These are phyloP conservation scores for Diaporthe batatas DNA, from an alignment of 2,329 filamentous ascomycete genomes.

Conservation along the genomic window DNA sequence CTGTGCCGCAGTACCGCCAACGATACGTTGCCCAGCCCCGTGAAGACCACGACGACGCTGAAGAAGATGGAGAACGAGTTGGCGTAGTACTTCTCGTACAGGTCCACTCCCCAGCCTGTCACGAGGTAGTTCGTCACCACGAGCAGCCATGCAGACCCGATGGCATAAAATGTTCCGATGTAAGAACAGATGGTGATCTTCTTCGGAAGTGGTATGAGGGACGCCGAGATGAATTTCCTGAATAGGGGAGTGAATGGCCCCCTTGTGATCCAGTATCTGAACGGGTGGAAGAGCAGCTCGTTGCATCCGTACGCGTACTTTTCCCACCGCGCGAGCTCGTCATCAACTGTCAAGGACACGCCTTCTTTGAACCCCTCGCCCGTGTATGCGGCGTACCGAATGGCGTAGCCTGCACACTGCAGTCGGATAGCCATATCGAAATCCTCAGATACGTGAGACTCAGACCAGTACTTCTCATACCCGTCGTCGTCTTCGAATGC, in stretches of 20 bases:
- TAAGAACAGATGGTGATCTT: slow-evolving; percentile 65
- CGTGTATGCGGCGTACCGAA: slow-evolving; percentile 78
- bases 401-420: slow-evolving; percentile 77
- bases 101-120: slow-evolving; percentile 77
- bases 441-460: slow-evolving; percentile 83
- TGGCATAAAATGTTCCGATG: slow-evolving; percentile 50
- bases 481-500: slow-evolving; percentile 75
- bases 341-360: slow-evolving; percentile 86
- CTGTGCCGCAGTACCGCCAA: slow-evolving; percentile 75
- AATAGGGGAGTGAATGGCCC: slow-evolving; percentile 78
- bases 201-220: slow-evolving; percentile 63
- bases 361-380: slow-evolving; percentile 83
- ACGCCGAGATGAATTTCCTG: slow-evolving; percentile 67
- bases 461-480: slow-evolving; percentile 85
- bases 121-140: slow-evolving; percentile 49
- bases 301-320: slow-evolving; percentile 90
- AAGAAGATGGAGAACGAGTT: slow-evolving; percentile 76
- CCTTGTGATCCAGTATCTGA: slow-evolving; percentile 71
- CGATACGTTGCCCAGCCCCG: slow-evolving; percentile 69
- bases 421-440: slow-evolving; percentile 86
- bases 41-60: slow-evolving; percentile 75
- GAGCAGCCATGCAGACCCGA: slow-evolving; percentile 46
- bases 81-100: slow-evolving; percentile 76
- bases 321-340: slow-evolving; percentile 87
- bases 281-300: slow-evolving; percentile 80